Conservation (phyloP, 1,284 basidiomycete genomes). For the Cerioporus squamosus region DNA sequence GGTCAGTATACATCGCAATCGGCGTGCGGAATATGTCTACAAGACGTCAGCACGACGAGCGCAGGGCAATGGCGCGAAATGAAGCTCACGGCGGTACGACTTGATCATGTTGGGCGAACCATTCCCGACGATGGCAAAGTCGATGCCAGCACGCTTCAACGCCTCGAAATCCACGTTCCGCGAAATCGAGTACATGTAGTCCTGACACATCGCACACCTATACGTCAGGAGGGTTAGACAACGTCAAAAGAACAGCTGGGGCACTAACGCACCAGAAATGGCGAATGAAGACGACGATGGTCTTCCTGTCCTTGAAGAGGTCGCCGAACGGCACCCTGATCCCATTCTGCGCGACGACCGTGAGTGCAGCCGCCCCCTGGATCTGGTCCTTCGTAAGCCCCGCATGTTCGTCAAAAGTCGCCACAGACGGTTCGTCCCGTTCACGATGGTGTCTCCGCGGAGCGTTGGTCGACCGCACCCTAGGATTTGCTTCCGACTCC, state of each 20-base stretch:
- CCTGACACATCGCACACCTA: constrained; percentile 81
- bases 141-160: constrained; percentile 57
- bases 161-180: constrained; percentile 53
- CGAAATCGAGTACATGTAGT: constrained; percentile 78
- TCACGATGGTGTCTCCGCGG: constrained; percentile 9
- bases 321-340: constrained; percentile 71
- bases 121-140: constrained; percentile 79
- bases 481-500: constrained; percentile 1
- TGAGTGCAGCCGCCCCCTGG: constrained; percentile 61
- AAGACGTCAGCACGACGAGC: background rate
- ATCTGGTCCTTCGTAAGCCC: constrained; percentile 56
- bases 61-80: background rate
- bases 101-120: constrained; percentile 76
- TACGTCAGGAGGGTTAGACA: constrained; percentile 1
- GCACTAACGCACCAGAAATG: constrained; percentile 61
- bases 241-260: background rate
- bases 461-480: background rate
- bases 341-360: constrained; percentile 72
- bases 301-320: constrained; percentile 66
- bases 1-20: constrained; percentile 81
- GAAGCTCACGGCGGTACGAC: constrained; percentile 53
- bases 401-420: constrained; percentile 32
- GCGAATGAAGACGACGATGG: constrained; percentile 76
- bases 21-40: constrained; percentile 62
- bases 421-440: constrained; percentile 10